Conservation (phyloP, 768 basidiomycete species). For the Phaeotremella skinneri region DNA sequence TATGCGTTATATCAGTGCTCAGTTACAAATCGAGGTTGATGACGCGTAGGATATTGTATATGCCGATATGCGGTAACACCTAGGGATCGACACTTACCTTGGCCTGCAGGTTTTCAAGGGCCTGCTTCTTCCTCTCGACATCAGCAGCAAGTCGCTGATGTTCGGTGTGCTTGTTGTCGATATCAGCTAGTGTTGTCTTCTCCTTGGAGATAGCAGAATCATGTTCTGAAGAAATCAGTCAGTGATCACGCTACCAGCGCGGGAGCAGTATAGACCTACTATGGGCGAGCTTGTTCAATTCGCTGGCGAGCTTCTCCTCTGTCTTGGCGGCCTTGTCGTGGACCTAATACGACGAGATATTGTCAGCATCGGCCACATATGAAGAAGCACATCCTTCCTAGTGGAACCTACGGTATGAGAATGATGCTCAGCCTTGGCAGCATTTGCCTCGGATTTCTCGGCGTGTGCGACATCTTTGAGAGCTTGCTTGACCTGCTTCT, state of each 20-base stretch:
- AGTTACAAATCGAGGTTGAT: too few relatives aligned
- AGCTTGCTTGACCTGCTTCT: conserved; percentile 59
- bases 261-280: conserved; percentile 19
- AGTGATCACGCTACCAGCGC: conserved; percentile 2
- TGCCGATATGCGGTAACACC: too few relatives aligned
- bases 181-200: conserved; percentile 16
- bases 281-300: conserved; percentile 59
- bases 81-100: neutral
- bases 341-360: conserved; percentile 46
- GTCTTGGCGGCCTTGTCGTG: conserved; percentile 57
- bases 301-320: conserved; percentile 59
- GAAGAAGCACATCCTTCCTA: too few relatives aligned
- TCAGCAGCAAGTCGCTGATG: conserved; percentile 35
- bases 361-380: neutral
- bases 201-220: conserved; percentile 17
- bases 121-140: conserved; percentile 32
- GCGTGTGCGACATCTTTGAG: conserved; percentile 59
- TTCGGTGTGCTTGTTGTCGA: conserved; percentile 16
- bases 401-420: conserved; percentile 19
- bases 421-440: conserved; percentile 55
- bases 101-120: conserved; percentile 23
- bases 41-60: too few relatives aligned
- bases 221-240: conserved; percentile 6
- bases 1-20: conserved; percentile 1
- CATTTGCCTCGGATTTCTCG: conserved; percentile 60